phyloP scores from a whole-genome alignment of 495 filamentous ascomycete genomes.

The Aspergillus avenaceus region DNA sequence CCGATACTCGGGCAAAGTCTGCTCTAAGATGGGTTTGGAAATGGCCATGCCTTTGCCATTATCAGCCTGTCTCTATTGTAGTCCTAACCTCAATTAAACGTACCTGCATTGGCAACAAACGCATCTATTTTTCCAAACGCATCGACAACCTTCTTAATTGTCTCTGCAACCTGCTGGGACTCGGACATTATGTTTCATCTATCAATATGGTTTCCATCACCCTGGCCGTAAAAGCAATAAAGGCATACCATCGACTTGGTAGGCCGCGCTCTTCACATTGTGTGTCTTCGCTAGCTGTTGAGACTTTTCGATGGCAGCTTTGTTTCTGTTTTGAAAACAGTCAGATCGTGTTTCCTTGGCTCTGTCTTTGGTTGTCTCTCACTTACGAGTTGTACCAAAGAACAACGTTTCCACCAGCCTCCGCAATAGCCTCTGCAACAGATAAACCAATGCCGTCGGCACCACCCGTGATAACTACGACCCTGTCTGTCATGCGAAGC shows the following conservation, averaged over 20 bases:
- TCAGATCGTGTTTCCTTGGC: too few species aligned
- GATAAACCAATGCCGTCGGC: constrained; percentile 25
- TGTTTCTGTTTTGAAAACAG: too few species aligned
- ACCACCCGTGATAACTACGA: constrained; percentile 56
- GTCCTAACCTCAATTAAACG: background rate
- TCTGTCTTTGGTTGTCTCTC: too few species aligned
- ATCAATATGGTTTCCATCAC: background rate
- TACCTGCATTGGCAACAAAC: constrained; percentile 43
- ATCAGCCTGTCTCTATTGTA: background rate
- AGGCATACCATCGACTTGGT: constrained; percentile 35
- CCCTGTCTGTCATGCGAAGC: constrained; percentile 55
- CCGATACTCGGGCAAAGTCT: constrained; percentile 42
- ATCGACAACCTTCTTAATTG: constrained; percentile 30
- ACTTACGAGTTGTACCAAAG: background rate
- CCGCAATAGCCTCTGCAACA: background rate
- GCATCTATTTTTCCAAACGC: constrained; percentile 47
- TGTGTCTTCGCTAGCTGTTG: constrained; percentile 26
- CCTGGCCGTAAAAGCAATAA: background rate
- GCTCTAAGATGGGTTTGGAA: constrained; percentile 45
- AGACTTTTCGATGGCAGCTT: constrained; percentile 29
- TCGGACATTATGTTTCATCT: constrained; percentile 30
- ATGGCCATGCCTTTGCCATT: constrained; percentile 42
- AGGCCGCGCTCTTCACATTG: constrained; percentile 31
- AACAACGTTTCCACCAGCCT: constrained; percentile 1
- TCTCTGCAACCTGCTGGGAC: constrained; percentile 21